Evolutionary conservation across 1,139 yeast genomes (phyloP).

Genomic region (Torulaspora pretoriensis): DNA sequence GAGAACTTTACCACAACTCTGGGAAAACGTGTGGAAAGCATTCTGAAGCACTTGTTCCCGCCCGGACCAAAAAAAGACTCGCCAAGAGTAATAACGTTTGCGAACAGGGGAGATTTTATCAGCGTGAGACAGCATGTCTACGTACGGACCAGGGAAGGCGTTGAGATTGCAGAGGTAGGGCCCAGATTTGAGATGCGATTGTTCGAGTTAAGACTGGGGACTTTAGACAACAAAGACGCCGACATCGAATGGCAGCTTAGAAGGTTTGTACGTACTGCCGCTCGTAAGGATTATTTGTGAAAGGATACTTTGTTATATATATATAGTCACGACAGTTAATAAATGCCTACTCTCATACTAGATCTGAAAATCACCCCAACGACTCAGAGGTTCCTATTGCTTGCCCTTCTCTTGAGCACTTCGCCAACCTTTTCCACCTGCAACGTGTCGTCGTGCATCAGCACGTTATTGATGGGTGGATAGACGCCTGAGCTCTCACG

Average conservation of each 20-base stretch:
- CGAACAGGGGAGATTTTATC: constrained; percentile 85
- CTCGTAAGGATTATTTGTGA: constrained; percentile 78
- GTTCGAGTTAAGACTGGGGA: constrained; percentile 82
- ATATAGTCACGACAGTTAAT: not conserved
- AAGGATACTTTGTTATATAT: not conserved
- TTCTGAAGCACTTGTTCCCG: constrained; percentile 86
- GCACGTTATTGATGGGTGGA: constrained; percentile 17
- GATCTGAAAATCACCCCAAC: not conserved
- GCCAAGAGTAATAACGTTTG: constrained; percentile 84
- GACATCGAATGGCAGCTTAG: constrained; percentile 95
- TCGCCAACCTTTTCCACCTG: constrained; percentile 27
- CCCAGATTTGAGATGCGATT: constrained; percentile 98
- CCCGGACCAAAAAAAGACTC: constrained; percentile 93
- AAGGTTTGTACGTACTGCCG: constrained; percentile 91
- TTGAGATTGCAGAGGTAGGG: constrained; percentile 93
- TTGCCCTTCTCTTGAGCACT: constrained; percentile 24
- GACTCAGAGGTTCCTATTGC: constrained; percentile 9
- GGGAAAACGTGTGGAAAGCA: constrained; percentile 77
- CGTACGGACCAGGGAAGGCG: constrained; percentile 81
- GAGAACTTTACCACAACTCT: constrained; percentile 82
- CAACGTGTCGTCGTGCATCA: constrained; percentile 21
- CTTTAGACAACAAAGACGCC: constrained; percentile 93
- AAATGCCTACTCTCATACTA: not conserved
- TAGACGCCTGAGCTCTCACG: constrained; percentile 12
- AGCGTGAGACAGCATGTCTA: constrained; percentile 94